Evolutionary conservation across 2,329 filamentous ascomycete genomes (phyloP), one percentile per base, ranked within the genome.

Genomic region (Keithomyces neogunnii): DNA sequence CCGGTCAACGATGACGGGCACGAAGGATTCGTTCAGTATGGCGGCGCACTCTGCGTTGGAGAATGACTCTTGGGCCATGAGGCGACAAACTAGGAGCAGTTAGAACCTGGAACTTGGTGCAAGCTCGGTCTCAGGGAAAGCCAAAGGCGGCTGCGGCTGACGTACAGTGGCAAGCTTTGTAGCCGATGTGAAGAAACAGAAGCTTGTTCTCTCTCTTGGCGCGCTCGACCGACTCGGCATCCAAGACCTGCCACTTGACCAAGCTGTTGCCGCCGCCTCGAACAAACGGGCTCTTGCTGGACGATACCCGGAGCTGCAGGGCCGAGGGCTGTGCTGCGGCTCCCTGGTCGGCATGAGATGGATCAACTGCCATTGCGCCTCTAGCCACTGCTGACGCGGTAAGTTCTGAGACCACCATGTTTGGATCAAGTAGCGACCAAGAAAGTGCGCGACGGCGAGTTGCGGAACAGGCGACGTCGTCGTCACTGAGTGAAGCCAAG

Each of bases 41-140:
- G 81, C 72, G 13, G 93, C 90, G 54, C 96, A 85, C 56, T 89
- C 83, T 2, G 81, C 74, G 59, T 95, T 88, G 65, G 85, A 85
- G 68, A 99, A 97, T 26, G 88, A 92, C 69, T 99, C 93, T 57
- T 86, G 84, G 58, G 89, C 87, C 82, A 96, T 96, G 55, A 97
- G 86, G 71, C 93, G 89, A 66, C 85, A 89, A 74, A 86, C 86
- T 89, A 10, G 30, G 5, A 8, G 38, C 13, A 9, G 40, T 62
- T 50, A 66, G 64, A 26, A 26, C n/a, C n/a, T n/a, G n/a, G n/a
- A n/a, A n/a, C n/a, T n/a, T n/a, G n/a, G n/a, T n/a, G n/a, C n/a
- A n/a, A n/a, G n/a, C n/a, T n/a, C n/a, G n/a, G n/a, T n/a, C 19
- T 26, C 38, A 26, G 19, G 3, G 33, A 6, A 26, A n/a, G 38